Evolutionary conservation across 163 green algal genomes (phyloP).

Genomic region (Scenedesmus sp.): DNA sequence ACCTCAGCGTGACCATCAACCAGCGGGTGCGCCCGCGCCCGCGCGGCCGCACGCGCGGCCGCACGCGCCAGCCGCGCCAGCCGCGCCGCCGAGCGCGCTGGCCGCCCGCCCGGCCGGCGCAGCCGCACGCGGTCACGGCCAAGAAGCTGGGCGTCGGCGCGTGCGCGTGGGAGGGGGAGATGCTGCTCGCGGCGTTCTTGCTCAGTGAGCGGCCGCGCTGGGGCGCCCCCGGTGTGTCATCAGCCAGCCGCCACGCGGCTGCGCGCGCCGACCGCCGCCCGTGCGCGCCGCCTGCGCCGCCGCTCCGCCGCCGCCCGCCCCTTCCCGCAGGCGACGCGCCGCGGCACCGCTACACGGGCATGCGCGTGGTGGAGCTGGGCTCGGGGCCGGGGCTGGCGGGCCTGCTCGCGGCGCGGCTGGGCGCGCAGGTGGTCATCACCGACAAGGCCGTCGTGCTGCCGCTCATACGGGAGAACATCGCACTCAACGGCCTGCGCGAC

Average conservation of each 20-base stretch:
- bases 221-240: not conserved
- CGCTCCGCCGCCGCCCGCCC: not conserved
- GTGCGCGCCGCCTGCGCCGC: no score
- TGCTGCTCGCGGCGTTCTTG: constrained; percentile 78
- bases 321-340: constrained; percentile 32
- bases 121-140: constrained; percentile 64
- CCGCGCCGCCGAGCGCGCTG: no score
- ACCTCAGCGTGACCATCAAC: constrained; percentile 37
- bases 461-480: constrained; percentile 68
- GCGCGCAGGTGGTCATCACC: constrained; percentile 61
- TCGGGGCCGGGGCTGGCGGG: constrained; percentile 78
- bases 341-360: constrained; percentile 54
- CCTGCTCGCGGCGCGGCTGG: constrained; percentile 75
- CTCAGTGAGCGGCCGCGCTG: constrained; percentile 7
- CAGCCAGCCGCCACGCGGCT: constrained; percentile 6
- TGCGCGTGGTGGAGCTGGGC: constrained; percentile 75
- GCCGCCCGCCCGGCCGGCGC: constrained; percentile 5
- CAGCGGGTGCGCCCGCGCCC: constrained; percentile 15
- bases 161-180: constrained; percentile 78
- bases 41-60: not conserved
- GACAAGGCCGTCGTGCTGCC: constrained; percentile 65
- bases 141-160: constrained; percentile 77
- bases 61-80: no score
- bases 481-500: constrained; percentile 57
- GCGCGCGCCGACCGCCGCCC: not conserved